phyloP scores from a whole-genome alignment of 768 basidiomycete species.

The Harrya chromipes region DNA sequence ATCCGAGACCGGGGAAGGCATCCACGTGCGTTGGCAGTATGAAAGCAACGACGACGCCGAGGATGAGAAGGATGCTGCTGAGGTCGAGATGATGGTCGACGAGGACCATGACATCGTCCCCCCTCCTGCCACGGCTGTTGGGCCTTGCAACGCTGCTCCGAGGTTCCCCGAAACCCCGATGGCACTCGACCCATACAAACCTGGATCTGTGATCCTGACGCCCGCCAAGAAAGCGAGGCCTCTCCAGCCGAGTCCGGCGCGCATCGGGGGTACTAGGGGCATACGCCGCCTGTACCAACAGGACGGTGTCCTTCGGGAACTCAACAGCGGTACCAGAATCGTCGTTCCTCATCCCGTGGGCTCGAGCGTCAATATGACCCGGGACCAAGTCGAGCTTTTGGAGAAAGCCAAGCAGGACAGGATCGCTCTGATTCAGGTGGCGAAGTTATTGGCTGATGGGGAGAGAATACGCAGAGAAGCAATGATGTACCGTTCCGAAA shows the following conservation, averaged over 20 bases:
- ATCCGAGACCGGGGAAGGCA: slow-evolving; percentile 22
- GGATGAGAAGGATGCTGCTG: slow-evolving; percentile 6
- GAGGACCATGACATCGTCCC: slow-evolving; percentile 17
- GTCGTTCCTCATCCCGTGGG: slow-evolving; percentile 23
- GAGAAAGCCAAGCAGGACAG: slow-evolving; percentile 4
- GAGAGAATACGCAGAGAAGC: neutral
- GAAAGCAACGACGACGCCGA: slow-evolving; percentile 2
- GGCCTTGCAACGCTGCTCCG: neutral
- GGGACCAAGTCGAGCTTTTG: slow-evolving; percentile 22
- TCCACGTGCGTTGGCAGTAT: slow-evolving; percentile 22
- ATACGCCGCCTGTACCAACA: slow-evolving; percentile 18
- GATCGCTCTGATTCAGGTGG: slow-evolving; percentile 11
- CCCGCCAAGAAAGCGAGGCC: slow-evolving; percentile 28
- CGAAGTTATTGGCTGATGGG: slow-evolving; percentile 14
- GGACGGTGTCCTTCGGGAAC: slow-evolving; percentile 8
- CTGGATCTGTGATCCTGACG: slow-evolving; percentile 30
- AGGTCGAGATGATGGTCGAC: slow-evolving; percentile 13
- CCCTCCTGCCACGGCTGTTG: neutral
- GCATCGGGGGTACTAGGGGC: slow-evolving; percentile 27
- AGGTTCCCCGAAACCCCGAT: slow-evolving; percentile 22
- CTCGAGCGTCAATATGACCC: slow-evolving; percentile 22
- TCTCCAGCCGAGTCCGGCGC: slow-evolving; percentile 27
- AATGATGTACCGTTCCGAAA: slow-evolving; percentile 3
- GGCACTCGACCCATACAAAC: slow-evolving; percentile 18
- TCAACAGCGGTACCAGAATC: slow-evolving; percentile 15